Evolutionary conservation across 2,329 filamentous ascomycete species (phyloP), one percentile per base, ranked within the genome.

Genomic region (Hymenoscyphus fraxineus): DNA sequence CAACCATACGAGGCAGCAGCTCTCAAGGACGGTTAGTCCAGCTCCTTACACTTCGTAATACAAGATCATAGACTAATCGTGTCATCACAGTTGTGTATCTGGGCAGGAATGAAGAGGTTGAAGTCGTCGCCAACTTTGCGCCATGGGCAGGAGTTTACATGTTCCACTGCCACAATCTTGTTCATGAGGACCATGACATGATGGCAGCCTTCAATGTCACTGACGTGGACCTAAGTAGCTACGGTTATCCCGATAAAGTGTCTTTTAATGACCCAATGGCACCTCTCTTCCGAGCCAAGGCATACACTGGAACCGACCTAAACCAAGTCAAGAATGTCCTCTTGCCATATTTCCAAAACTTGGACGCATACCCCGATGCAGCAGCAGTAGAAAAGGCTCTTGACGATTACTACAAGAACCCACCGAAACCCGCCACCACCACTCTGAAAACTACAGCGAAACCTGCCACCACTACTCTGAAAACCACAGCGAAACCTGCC

Each of bases 71-170:
- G 35, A 35, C 41, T 44, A 44, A 44, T 12, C 7, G 4, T 54
- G 16, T 54, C 4, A 15, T 27, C 9, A 15, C 19, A 54, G 47
- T 85, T 1, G 83, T 86, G 1, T 82, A 83, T 78, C 77, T 87
- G 1, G 81, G 79, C 10, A 74, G 73, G 0, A 79, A 79, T 19
- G 67, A 87, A 74, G 79, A 75, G 0, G 80, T 83, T 13, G 76
- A 77, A 6, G 82, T 84, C 0, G 77, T 82, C 51, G 83, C 82
- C 1, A 77, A 80, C 68, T 85, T 81, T 68, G 78, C 79, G 2
- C 83, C 83, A 0, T 84, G 80, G 79, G 79, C 82, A 61, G 85
- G 84, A 9, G 74, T 81, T 6, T 82, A 81, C 65, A 79, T 80
- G 77, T 80, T 80, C 67, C 79, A 76, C 63, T 76, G 73, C 58